Base-by-base conservation (phyloP, 345 rosid genomes). In the Camelina sativa region DNA sequence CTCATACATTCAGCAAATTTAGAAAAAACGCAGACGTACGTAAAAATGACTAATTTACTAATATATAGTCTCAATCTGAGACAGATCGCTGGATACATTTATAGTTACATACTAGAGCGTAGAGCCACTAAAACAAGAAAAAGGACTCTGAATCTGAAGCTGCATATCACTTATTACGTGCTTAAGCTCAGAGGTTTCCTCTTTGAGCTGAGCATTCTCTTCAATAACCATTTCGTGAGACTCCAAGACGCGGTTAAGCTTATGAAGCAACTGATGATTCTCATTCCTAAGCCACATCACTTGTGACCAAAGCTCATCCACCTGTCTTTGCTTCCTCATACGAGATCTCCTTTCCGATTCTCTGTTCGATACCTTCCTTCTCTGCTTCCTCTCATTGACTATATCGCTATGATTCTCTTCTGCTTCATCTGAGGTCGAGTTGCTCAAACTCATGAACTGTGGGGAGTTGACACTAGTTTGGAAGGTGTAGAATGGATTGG, bases 241-340 rank as follows among this genome's bases (percentile, higher is more conserved):
- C 71, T 87, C 91, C 1, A 93, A 82, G 3, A 80, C 75, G 30
- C 65, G 76, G 88, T 85, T 90, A 75, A 92, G 80, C 81, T 89
- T 87, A 41, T 82, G 89, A 13, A 85, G 57, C 30, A 92, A 89
- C 76, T 84, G 89, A 68, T 84, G 87, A 48, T 92, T 92, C 80
- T 92, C 96, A 46, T 83, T 87, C 56, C 96, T 76, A 68, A 90
- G 88, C 89, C 88, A 84, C 41, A 87, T 76, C 10, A 92, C 91
- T 76, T 90, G 96, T 4, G 98, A 86, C 96, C 89, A 92, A 20
- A 92, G 91, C 87, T 92, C 96, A 54, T 90, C 93, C 6, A 88
- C 74, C 72, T 92, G 98, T 72, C 86, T 85, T 79, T 89, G 96
- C 86, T 90, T 92, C 62, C 95, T 88, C 93, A 90, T 84, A 22